Base-by-base conservation (phyloP, 345 rosid species). In the Sonneratia alba region DNA sequence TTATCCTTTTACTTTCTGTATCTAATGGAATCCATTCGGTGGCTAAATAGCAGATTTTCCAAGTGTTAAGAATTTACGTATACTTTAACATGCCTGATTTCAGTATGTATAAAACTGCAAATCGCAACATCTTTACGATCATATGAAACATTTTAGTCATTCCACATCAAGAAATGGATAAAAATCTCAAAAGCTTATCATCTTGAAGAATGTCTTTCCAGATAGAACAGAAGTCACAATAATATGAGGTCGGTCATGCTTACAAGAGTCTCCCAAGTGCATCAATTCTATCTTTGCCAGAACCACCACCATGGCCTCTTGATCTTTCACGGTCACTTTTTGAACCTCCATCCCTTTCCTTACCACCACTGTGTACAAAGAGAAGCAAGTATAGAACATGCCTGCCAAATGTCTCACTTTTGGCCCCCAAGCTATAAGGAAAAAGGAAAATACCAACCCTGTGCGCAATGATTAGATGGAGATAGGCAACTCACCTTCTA, bases 251-350 rank as follows among this genome's bases (percentile, higher is more conserved):
- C 3, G 13, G 63, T 57, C 34, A 45, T 5, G 68, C 92, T 92
- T 80, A 90, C 99, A 95, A 66, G 16, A 95, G 89, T 79, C 97
- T 81, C 69, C 99, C 99, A 81, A 91, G 97, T 10, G 96, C 88
- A 79, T 88, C 89, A 45, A 91, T 84, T 74, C 73, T 90, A 77
- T 88, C 96, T 71, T 79, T 84, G 59, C 88, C 75, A 24, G 82
- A 68, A 8, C 85, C 82, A 6, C 86, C 83, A 49, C 87, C 82
- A 19, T 80, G 78, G 6, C 89, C 89, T 37, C 80, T 83, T 14
- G 86, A 75, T 78, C 84, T 75, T 59, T 81, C 83, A 48, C 81
- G 74, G 70, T 82, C 86, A 48, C 61, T 71, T 21, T 66, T 79
- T 80, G 76, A 78, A 56, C 77, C 89, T 47, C 47, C 48, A 1